A percentile compares a stretch with the other conserved stretches of the same genome.
Evolutionary conservation across 2,329 filamentous ascomycete genomes (phyloP).

Genomic region (Alternaria brassicicola): DNA sequence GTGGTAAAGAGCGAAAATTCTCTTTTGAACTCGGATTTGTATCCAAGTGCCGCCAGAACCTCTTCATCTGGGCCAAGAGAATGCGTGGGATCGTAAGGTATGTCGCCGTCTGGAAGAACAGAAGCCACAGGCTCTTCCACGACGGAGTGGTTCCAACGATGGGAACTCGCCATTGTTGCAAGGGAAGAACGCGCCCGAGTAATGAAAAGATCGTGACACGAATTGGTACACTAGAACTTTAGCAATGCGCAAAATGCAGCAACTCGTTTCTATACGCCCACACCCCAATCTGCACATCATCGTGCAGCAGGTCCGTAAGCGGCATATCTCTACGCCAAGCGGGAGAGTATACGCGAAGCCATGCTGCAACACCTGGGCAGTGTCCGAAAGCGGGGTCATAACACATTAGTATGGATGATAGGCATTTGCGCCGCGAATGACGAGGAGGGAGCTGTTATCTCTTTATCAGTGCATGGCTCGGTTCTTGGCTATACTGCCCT

Average conservation of each 20-base stretch:
- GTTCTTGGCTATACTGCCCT: constrained; percentile 10
- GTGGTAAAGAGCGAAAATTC: constrained; percentile 77
- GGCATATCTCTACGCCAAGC: constrained; percentile 2
- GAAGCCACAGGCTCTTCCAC: constrained; percentile 61
- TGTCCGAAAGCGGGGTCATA: background rate
- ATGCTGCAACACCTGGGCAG: background rate
- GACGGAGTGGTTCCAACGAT: constrained; percentile 37
- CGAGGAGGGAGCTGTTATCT: constrained; percentile 10
- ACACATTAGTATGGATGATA: constrained; percentile 11
- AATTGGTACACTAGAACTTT: background rate
- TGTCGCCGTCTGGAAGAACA: constrained; percentile 56
- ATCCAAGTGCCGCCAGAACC: constrained; percentile 66
- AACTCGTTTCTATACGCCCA: constrained; percentile 1
- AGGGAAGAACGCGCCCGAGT: background rate
- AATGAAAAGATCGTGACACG: background rate
- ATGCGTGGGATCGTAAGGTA: constrained; percentile 54
- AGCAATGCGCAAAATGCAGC: background rate
- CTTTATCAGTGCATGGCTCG: constrained; percentile 15
- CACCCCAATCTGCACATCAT: background rate
- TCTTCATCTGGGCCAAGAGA: constrained; percentile 63
- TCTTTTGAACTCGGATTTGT: constrained; percentile 69
- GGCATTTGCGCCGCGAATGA: constrained; percentile 18
- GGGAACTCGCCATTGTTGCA: constrained; percentile 11
- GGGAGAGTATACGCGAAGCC: constrained; percentile 7
- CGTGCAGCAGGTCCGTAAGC: background rate